Conservation (phyloP, 2,329 filamentous ascomycete genomes). For the Colletotrichum cereale region DNA sequence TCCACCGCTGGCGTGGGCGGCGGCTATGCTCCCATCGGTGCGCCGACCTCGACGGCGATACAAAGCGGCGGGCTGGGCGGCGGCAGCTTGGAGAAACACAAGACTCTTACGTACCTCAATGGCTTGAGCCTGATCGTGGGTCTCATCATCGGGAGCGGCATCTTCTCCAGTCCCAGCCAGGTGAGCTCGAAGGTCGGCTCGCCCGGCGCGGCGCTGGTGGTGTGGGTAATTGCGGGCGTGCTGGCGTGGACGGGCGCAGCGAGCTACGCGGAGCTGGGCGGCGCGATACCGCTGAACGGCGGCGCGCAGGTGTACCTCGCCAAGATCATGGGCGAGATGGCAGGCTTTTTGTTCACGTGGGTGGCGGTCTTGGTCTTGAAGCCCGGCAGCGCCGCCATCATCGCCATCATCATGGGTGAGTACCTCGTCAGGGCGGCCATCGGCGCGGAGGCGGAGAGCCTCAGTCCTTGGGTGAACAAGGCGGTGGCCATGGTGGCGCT, state of each 20-base stretch:
- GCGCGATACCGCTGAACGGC: constrained; percentile 94
- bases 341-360: constrained; percentile 97
- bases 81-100: constrained; percentile 91
- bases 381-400: constrained; percentile 92
- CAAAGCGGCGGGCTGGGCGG: constrained; percentile 73
- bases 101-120: constrained; percentile 94
- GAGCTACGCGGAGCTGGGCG: constrained; percentile 95
- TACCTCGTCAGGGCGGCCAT: constrained; percentile 92
- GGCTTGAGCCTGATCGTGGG: constrained; percentile 92
- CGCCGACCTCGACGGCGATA: constrained; percentile 59
- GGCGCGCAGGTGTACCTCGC: constrained; percentile 93
- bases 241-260: constrained; percentile 96
- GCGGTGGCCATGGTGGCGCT: constrained; percentile 84
- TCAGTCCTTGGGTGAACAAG: constrained; percentile 92
- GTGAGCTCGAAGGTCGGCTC: constrained; percentile 94
- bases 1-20: constrained; percentile 77
- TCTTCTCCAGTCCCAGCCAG: constrained; percentile 94
- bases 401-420: constrained; percentile 97
- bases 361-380: constrained; percentile 94
- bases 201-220: constrained; percentile 88
- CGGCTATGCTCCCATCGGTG: constrained; percentile 88
- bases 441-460: constrained; percentile 84
- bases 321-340: constrained; percentile 95
- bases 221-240: constrained; percentile 92
- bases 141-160: constrained; percentile 94